Evolutionary conservation across 805 yeast species (phyloP).

Genomic region (Sugiyamaella valdiviana): DNA sequence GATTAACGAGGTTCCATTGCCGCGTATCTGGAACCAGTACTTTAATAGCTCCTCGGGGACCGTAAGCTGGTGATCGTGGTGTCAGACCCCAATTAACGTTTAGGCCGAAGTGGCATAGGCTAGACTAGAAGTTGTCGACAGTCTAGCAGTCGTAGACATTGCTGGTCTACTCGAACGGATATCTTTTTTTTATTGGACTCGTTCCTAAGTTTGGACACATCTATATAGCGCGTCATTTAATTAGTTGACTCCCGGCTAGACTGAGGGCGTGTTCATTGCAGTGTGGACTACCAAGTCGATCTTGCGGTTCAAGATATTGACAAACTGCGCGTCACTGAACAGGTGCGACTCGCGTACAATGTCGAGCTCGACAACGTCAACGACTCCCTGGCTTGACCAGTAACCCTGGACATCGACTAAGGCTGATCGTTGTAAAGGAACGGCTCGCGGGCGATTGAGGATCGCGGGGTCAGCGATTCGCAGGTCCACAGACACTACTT

Average conservation of each 20-base stretch:
- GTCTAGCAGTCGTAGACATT: not conserved
- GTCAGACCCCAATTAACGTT: not conserved
- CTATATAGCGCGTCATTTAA: too few species aligned
- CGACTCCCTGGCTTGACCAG: not conserved
- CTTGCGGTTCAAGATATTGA: not conserved
- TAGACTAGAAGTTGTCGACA: too few species aligned
- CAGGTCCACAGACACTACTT: not conserved
- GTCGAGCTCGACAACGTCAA: not conserved
- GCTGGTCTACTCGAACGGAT: too few species aligned
- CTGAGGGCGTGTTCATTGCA: not conserved
- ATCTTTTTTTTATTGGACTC: too few species aligned
- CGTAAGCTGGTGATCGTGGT: not conserved
- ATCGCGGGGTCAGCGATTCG: not conserved
- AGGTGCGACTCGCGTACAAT: not conserved
- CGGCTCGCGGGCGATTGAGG: not conserved
- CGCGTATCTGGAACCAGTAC: constrained; percentile 32
- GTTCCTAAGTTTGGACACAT: too few species aligned
- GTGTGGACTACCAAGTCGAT: not conserved
- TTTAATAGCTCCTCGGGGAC: constrained; percentile 12
- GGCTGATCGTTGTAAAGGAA: not conserved
- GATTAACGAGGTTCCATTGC: constrained; percentile 30
- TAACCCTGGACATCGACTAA: not conserved
- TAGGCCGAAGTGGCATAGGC: too few species aligned
- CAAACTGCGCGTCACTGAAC: not conserved
- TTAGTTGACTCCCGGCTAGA: not conserved